Base-by-base conservation (phyloP, 345 rosid species). In the Syzygium aromaticum region DNA sequence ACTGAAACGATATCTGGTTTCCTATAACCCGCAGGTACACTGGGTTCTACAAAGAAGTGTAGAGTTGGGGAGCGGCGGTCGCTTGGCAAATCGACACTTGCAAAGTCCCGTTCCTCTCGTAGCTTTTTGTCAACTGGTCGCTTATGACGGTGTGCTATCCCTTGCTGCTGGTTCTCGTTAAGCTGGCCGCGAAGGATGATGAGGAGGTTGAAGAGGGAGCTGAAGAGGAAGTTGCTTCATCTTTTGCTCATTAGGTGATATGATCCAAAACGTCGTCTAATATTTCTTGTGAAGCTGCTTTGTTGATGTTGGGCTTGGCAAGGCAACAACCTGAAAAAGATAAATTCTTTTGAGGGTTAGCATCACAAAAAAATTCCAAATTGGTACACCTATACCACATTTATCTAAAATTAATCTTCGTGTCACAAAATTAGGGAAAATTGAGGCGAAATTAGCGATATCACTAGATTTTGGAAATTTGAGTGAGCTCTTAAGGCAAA, bases 31-130 rank as follows among this genome's bases (percentile, higher is more conserved):
- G 89, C 90, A 94, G 98, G 83, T 96, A 95, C 54, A 93, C 93
- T 84, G 99, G 99, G 49, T 97, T 96, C 87, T 96, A 96, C 87
- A 97, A 97, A 88, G 98, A 98, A 84, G 94, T 97, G 86, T 98
- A 97, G 51, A 97, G 98, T 49, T 98, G 98, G 21, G 98, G 99
- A 53, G 98, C 94, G 27, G 99, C 98, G 4, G 93, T 96, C 16
- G 98, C 98, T 56, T 97, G 99, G 99, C 99, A 97, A 91, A 90
- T 97, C 14, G 99, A 97, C 86, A 87, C 94, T 1, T 92, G 85
- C 87, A 93, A 95, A 84, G 95, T 94, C 49, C 88, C 98, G 7
- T 88, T 93, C 84, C 90, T 95, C 40, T 86, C 92, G 0, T 95
- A 95, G 89, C 91, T 96, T 87, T 85, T 94, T 51, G 87, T 95